These are phyloP conservation scores for Kwoniella mangroviensis DNA, from an alignment of 768 basidiomycete species.

Conservation along the genomic window DNA sequence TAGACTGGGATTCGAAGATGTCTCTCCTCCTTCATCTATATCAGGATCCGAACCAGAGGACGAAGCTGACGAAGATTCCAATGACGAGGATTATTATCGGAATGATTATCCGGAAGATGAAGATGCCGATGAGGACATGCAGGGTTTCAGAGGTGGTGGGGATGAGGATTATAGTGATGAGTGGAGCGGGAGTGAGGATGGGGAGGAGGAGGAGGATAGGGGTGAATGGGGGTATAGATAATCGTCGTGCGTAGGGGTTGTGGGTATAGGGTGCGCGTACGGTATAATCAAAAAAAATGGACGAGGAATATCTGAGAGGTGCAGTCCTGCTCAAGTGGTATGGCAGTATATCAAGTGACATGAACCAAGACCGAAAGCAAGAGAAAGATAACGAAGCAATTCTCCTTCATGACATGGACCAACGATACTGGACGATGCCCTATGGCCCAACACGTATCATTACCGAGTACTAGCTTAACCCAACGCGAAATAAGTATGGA, in stretches of 20 bases:
- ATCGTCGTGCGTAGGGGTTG: neutral
- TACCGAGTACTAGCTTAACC: too few species aligned
- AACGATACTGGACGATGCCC: too few species aligned
- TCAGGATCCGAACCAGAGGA: constrained; percentile 50
- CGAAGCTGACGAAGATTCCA: constrained; percentile 55
- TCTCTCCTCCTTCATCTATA: constrained; percentile 44
- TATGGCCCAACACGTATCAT: too few species aligned
- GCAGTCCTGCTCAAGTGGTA: too few species aligned
- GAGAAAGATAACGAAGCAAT: too few species aligned
- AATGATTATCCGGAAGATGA: constrained; percentile 56
- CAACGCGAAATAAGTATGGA: too few species aligned
- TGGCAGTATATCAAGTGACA: too few species aligned
- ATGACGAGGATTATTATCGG: constrained; percentile 54
- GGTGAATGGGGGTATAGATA: constrained; percentile 33
- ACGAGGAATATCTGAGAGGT: neutral
- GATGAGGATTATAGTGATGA: constrained; percentile 24
- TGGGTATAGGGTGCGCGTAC: neutral
- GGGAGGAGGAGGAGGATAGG: constrained; percentile 22
- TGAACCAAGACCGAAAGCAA: too few species aligned
- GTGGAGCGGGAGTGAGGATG: constrained; percentile 26
- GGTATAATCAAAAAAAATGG: neutral
- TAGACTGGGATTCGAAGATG: constrained; percentile 46
- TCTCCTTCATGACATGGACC: too few species aligned
- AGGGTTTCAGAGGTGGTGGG: constrained; percentile 31
- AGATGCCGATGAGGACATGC: constrained; percentile 53